Conservation (phyloP, 306 rosid species). For the Malus domestica region ASM211411v1 NC_041790.1:2571001-2571500, state of each 20-base stretch:
- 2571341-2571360: conserved; percentile 93
- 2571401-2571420: conserved; percentile 96
- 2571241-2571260: conserved; percentile 90
- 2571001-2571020: not conserved
- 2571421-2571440: conserved; percentile 98
- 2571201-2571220: conserved; percentile 6
- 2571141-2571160: conserved; percentile 5
- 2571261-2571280: conserved; percentile 75
- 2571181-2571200: conserved; percentile 11
- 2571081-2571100: conserved; percentile 8
- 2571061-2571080: not conserved
- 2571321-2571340: conserved; percentile 73
- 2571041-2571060: not conserved
- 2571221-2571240: conserved; percentile 72
- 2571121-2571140: not conserved
- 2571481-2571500: conserved; percentile 78
- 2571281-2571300: conserved; percentile 61
- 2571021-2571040: not conserved
- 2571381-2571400: conserved; percentile 66
- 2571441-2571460: conserved; percentile 62
- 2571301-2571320: conserved; percentile 79
- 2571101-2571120: not conserved
- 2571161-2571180: not conserved
- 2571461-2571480: conserved; percentile 64
- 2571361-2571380: conserved; percentile 85